Base-by-base conservation (phyloP, 2,329 filamentous ascomycete genomes). In the Epicoccum sorghinum region DNA sequence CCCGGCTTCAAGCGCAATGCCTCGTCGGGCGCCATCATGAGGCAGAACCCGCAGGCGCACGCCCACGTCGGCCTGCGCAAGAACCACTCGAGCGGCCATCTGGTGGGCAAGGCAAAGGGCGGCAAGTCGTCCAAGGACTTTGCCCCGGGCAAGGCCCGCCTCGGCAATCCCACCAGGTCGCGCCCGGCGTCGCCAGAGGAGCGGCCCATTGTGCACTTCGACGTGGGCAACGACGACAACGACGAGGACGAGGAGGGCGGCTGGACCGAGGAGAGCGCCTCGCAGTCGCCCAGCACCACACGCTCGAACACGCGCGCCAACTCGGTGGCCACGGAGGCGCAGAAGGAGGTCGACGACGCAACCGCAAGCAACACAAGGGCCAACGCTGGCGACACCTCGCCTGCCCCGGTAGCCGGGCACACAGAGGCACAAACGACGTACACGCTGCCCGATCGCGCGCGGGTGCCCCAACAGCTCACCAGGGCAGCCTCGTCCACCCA, bases 81-180 rank as follows among this genome's bases (percentile, higher is more conserved):
- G 61, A 78, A 77, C 57, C 70, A 76, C 53, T 79, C 77, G 25
- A 79, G 79, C 65, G 76, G 78, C 13, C 77, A 80, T 54, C 70
- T 81, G 45, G 69, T 76, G 30, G 69, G 68, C 18, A 74, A 72
- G 29, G 66, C 69, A 4, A 77, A 77, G 65, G 64, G 71, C 30
- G 75, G 75, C 64, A 52, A 67, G 22, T 64, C 70, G 27, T 74
- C 73, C 61, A 69, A 67, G 55, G 67, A 72, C 42, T 54, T 67
- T 24, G 65, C 69, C 25, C 58, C 62, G 24, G 59, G 57, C 1
- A 71, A 69, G 67, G 68, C 64, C 43, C 67, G 68, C 22, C 62
- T 72, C 41, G 59, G 65, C 22, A 62, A 71, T 38, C 62, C 68
- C 33, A 64, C 58, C 39, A 70, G 70, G 51, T 61, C 68, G 29